Percentiles rank a stretch among this genome's conserved stretches.
Evolutionary conservation across 2,329 filamentous ascomycete genomes (phyloP).

Genomic region (Chalaropsis ovoidea): DNA sequence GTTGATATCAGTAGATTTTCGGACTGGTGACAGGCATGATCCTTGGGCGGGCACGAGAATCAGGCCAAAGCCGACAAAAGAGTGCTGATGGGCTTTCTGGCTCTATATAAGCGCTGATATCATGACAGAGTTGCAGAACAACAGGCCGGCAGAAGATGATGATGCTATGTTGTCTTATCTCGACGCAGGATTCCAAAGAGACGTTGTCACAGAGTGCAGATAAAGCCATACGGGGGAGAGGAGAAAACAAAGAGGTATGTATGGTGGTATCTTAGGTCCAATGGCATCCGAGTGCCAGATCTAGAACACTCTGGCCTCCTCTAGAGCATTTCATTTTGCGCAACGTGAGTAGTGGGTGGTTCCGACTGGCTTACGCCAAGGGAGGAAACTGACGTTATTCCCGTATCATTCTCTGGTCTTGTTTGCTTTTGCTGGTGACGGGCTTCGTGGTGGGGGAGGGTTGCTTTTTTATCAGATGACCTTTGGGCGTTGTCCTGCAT

Average conservation of each 20-base stretch:
- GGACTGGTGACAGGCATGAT: not conserved
- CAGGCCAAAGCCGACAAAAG: not conserved
- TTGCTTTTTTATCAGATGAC: slow-evolving; percentile 3
- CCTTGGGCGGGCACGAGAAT: not conserved
- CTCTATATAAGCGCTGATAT: not conserved
- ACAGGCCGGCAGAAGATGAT: not conserved
- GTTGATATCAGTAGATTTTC: not conserved
- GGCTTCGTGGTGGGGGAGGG: not conserved
- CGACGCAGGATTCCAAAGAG: not conserved
- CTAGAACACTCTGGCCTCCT: slow-evolving; percentile 9
- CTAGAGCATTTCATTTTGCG: not conserved
- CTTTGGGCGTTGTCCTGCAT: not conserved
- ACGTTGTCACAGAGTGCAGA: not conserved
- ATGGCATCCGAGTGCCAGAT: too few species aligned
- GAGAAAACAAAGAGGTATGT: not conserved
- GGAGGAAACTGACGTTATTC: not conserved
- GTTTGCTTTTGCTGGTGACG: not conserved
- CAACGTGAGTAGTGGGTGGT: too few species aligned
- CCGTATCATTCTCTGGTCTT: not conserved
- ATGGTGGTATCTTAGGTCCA: not conserved
- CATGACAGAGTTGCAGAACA: not conserved
- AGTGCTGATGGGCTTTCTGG: too few species aligned
- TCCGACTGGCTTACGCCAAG: too few species aligned
- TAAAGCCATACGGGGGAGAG: not conserved
- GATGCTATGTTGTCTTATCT: not conserved